Evolutionary conservation across 2,329 filamentous ascomycete genomes (phyloP).

Genomic region (Trichoderma asperellum): DNA sequence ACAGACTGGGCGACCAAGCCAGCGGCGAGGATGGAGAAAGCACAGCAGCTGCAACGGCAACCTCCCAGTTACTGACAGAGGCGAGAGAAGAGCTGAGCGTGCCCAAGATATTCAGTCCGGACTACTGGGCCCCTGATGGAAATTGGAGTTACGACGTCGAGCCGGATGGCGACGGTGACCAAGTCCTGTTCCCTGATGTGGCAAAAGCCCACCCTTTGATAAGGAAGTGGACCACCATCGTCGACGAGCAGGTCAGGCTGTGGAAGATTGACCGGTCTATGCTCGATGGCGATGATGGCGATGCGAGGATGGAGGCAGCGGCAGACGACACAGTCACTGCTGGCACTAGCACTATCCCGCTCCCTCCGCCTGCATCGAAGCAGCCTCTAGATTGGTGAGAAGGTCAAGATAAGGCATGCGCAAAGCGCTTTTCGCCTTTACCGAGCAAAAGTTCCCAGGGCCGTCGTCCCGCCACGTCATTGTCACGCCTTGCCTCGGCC

Average conservation of each 20-base stretch:
- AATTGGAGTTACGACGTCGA: slow-evolving; percentile 69
- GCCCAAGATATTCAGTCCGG: slow-evolving; percentile 63
- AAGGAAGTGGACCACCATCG: slow-evolving; percentile 58
- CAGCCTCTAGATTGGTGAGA: slow-evolving; percentile 47
- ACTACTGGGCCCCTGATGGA: slow-evolving; percentile 72
- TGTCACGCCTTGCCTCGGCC: background rate
- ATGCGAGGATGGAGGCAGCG: slow-evolving; percentile 31
- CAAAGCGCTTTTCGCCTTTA: background rate
- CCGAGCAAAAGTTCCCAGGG: background rate
- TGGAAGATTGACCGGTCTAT: slow-evolving; percentile 44
- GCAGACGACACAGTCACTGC: slow-evolving; percentile 11
- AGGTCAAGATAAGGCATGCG: background rate
- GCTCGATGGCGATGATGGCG: slow-evolving; percentile 40
- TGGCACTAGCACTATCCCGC: slow-evolving; percentile 28
- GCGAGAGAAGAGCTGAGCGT: slow-evolving; percentile 65
- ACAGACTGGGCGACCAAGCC: slow-evolving; percentile 30
- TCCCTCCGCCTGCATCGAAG: slow-evolving; percentile 35
- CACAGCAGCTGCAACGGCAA: slow-evolving; percentile 27
- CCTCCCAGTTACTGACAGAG: slow-evolving; percentile 46
- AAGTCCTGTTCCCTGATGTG: slow-evolving; percentile 63
- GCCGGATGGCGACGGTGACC: slow-evolving; percentile 40
- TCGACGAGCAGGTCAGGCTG: slow-evolving; percentile 39
- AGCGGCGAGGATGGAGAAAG: slow-evolving; percentile 32
- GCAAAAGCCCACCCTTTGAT: slow-evolving; percentile 70
- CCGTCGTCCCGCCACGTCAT: background rate